Base-by-base conservation (phyloP, 495 filamentous ascomycete species). In the Lichina pygmaea region DNA sequence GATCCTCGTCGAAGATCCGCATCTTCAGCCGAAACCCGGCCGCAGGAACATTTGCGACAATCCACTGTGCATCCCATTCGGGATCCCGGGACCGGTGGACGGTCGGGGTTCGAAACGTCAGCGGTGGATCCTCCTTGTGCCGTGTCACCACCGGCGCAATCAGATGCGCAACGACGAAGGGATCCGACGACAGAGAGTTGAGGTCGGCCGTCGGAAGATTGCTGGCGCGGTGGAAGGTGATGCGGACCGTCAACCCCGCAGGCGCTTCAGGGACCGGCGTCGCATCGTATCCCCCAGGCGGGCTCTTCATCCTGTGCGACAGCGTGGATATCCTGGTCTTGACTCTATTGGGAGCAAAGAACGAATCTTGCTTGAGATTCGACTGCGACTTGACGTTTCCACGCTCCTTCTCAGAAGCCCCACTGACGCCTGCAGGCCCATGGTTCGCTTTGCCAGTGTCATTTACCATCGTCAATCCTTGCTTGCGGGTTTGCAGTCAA, bases 1-100 rank as follows among this genome's bases (percentile, higher is more conserved):
- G 72, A 56, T 95, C 86, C 54, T 95, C 86, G 53, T 95, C 86
- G 56, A 80, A 82, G 15, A 95, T 60, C 34, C 78, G 65, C 39
- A 76, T 76, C 55, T 92, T 93, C 41, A 95, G 61, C 46, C 61
- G 65, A 55, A 89, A 86, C 1, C 86, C 86, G 1, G 68, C 70
- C 0, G 71, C 60, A 0, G 86, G 83, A 0, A 95, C 67, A 52
- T 92, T 86, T 42, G 80, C 77, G 33, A 95, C 75, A 34, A 81
- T 70, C 86, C 86, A 95, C 33, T 81, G 72, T 15, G 70, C 67
- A 38, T 92, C 71, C 86, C 86, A 95, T 13, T 60, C 63, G 0
- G 86, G 83, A 50, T 89, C 68, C 7, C 67, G 71, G 37, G 67
- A 72, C 44, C 62, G 71, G 41, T 74, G 72, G 10, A 86, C 58